Evolutionary conservation across 495 filamentous ascomycete species (phyloP), one percentile per base, ranked within the genome.

Genomic region (Cercophora scortea): DNA sequence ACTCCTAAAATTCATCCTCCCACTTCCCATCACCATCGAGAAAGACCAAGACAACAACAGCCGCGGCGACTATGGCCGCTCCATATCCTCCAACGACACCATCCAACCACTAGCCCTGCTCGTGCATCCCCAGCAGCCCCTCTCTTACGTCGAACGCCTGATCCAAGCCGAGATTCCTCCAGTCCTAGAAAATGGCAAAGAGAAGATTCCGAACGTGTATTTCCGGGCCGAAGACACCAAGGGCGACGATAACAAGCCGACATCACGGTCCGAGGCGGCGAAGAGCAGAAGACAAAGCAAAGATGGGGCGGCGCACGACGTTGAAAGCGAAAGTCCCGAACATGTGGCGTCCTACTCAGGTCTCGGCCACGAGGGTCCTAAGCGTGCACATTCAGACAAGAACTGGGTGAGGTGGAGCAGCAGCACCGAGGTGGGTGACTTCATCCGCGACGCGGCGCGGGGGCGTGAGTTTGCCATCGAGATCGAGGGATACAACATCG

Each of bases 381-480:
- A 71, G 51, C 61, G 70, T 19, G 50, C 66, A 39, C 55, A 78
- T 17, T 54, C 59, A 16, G 65, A 72, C 6, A 62, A 66, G 57
- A 73, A 79, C 18, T 91, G 90, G 71, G 88, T 95, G 0, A 86
- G 90, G n/a, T 97, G 92, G 92, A 90, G 86, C 16, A 79, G 81
- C 39, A 84, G 82, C 13, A 96, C 91, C 9, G 92, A 96, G 59
- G 84, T 97, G 32, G 92, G 91, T 9, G 91, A 96, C 69, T 97
- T 97, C 67, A 89, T 97, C 54, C 87, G 89, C 5, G 92, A 96
- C 60, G 91, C 92, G 0, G 86, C 90, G 4, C 77, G 89, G 0
- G 86, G 84, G 0, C 75, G 85, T 44, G 88, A 95, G 59, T 97
- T 97, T 63, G 82, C 86, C 18, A 79, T 96, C 18, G 83, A 86